These are phyloP conservation scores for Cyberlindnera euphorbiae DNA, from an alignment of 805 yeast species.

Conservation along the genomic window DNA sequence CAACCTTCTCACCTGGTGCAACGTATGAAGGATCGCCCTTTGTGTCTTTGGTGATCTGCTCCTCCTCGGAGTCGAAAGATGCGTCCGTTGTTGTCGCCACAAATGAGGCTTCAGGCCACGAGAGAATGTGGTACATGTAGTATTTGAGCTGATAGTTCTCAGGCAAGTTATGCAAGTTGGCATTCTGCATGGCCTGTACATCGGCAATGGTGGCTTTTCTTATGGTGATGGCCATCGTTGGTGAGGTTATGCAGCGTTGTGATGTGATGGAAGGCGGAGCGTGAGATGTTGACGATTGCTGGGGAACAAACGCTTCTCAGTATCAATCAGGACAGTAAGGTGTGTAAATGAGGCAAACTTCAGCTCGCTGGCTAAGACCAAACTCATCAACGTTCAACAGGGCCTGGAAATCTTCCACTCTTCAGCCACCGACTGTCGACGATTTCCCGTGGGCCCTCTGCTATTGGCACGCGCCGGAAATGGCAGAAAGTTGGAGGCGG, in stretches of 20 bases:
- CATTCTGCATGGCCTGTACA: slow-evolving; percentile 93
- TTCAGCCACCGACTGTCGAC: too few species aligned
- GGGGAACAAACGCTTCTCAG: too few species aligned
- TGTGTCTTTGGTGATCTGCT: slow-evolving; percentile 15
- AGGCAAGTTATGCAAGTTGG: slow-evolving; percentile 86
- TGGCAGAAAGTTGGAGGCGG: not conserved
- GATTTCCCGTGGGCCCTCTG: too few species aligned
- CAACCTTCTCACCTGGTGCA: slow-evolving; percentile 68
- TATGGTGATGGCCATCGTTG: slow-evolving; percentile 72
- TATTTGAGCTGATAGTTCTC: slow-evolving; percentile 91
- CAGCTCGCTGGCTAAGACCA: too few species aligned
- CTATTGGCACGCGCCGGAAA: not conserved
- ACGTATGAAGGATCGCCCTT: slow-evolving; percentile 65
- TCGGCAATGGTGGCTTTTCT: slow-evolving; percentile 85
- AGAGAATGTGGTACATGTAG: slow-evolving; percentile 86
- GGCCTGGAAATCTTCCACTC: too few species aligned
- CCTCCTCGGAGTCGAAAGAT: slow-evolving; percentile 20
- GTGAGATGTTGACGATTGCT: too few species aligned
- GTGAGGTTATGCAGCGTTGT: too few species aligned
- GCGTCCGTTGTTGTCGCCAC: slow-evolving; percentile 68
- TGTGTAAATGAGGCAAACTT: too few species aligned
- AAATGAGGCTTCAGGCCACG: slow-evolving; percentile 98
- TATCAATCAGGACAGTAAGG: too few species aligned
- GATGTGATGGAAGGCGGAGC: too few species aligned
- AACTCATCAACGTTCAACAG: too few species aligned